phyloP scores from a whole-genome alignment of 1,139 yeast genomes.

The Lodderomyces pseudojiufengensis region DNA sequence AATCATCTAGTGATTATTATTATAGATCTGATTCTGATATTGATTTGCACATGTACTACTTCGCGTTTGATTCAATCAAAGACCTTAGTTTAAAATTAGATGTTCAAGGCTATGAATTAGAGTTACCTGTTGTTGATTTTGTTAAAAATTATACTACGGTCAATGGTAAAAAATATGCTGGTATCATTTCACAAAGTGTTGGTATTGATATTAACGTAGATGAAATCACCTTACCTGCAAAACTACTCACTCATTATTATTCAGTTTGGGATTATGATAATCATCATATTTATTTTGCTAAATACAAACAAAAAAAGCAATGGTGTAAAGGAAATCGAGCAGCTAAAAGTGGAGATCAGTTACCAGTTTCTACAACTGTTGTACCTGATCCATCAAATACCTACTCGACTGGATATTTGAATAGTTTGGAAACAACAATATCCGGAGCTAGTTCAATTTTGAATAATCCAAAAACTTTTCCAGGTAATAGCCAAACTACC shows the following conservation, averaged over 20 bases:
- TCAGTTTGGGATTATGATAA: constrained; percentile 20
- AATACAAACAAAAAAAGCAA: constrained; percentile 6
- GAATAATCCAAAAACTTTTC: not conserved
- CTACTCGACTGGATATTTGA: constrained; percentile 16
- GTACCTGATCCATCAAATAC: constrained; percentile 15
- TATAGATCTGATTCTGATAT: too few relatives aligned
- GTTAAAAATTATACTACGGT: constrained; percentile 12
- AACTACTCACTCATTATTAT: constrained; percentile 17
- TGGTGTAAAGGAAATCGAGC: constrained; percentile 2
- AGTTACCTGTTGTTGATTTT: constrained; percentile 18
- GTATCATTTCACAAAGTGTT: constrained; percentile 12
- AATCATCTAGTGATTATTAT: constrained; percentile 6
- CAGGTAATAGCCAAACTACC: not conserved
- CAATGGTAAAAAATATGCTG: constrained; percentile 15
- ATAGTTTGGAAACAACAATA: constrained; percentile 14
- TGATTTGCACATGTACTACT: too few relatives aligned
- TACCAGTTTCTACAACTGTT: constrained; percentile 17
- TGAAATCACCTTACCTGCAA: constrained; percentile 20
- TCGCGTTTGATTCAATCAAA: too few relatives aligned
- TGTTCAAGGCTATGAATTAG: constrained; percentile 19
- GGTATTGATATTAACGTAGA: constrained; percentile 17
- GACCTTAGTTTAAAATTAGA: constrained; percentile 11
- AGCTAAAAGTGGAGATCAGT: constrained; percentile 7
- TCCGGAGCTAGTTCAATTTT: not conserved
- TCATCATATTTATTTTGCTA: constrained; percentile 18